phyloP scores from a whole-genome alignment of 2,329 filamentous ascomycete genomes.

The Zymoseptoria tritici region DNA sequence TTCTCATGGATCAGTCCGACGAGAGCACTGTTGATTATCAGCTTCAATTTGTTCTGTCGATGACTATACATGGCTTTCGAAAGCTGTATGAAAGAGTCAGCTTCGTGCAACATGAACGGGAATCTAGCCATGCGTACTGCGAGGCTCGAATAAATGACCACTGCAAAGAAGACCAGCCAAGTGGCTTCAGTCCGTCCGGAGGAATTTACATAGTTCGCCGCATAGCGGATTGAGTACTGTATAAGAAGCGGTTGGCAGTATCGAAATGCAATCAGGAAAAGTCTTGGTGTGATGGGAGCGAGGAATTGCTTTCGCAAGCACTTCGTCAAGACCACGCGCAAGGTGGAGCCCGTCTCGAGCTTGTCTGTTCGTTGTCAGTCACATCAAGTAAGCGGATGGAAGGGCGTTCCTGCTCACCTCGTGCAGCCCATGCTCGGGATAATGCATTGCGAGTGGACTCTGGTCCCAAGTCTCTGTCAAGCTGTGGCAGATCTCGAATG shows the following conservation, averaged over 20 bases:
- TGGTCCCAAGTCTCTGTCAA: neutral
- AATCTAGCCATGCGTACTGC: neutral
- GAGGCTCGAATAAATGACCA: neutral
- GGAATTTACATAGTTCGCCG: no score
- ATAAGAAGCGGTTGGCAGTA: slow-evolving; percentile 1
- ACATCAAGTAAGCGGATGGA: no score
- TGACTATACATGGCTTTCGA: no score
- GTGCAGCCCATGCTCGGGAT: neutral
- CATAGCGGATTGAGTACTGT: neutral
- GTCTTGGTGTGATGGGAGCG: slow-evolving; percentile 1
- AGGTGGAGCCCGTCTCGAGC: neutral
- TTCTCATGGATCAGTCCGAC: slow-evolving; percentile 3
- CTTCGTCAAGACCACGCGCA: neutral
- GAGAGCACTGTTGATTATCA: slow-evolving; percentile 1
- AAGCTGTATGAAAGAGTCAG: no score
- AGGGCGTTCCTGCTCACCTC: neutral
- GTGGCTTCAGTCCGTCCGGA: neutral
- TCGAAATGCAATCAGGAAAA: slow-evolving; percentile 1
- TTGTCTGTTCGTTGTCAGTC: neutral
- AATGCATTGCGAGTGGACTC: neutral
- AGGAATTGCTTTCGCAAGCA: neutral
- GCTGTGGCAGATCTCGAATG: neutral
- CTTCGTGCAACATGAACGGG: neutral
- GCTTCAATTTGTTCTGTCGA: neutral
- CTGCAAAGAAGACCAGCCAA: neutral